These are phyloP conservation scores for Xylariales sp. DNA, from an alignment of 2,329 filamentous ascomycete species.

Conservation along the genomic window DNA sequence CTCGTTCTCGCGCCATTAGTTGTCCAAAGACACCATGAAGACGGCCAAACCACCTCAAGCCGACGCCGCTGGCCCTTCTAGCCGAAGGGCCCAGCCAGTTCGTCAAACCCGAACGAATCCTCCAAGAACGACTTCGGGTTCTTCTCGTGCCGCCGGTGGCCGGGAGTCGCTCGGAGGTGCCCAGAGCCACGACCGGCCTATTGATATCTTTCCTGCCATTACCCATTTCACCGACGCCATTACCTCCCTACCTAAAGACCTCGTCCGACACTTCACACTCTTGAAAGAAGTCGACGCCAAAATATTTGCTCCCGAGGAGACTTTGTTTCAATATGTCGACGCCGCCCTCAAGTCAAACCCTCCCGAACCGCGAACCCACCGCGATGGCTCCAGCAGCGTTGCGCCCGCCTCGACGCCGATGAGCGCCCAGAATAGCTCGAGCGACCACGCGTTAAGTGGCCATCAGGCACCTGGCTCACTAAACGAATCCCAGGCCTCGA, in stretches of 20 bases:
- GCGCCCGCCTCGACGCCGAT: conserved; percentile 59
- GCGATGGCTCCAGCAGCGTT: conserved; percentile 58
- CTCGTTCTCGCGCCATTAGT: conserved; percentile 27
- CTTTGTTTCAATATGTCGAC: conserved; percentile 79
- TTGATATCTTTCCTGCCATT: conserved; percentile 74
- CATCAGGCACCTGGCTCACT: conserved; percentile 54
- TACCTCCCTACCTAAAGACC: conserved; percentile 90
- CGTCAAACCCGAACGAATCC: conserved; percentile 75
- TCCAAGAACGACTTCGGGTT: conserved; percentile 63
- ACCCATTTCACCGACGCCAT: conserved; percentile 90
- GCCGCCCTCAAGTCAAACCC: conserved; percentile 66
- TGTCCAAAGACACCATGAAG: conserved; percentile 59
- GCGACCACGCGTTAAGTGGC: conserved; percentile 53
- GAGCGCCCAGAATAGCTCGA: conserved; percentile 63
- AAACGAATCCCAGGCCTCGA: conserved; percentile 57
- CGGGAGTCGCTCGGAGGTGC: conserved; percentile 60
- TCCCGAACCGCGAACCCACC: conserved; percentile 58
- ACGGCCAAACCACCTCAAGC: conserved; percentile 61
- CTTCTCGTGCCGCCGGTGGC: conserved; percentile 56
- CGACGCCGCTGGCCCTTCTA: conserved; percentile 56
- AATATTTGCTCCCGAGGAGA: conserved; percentile 87
- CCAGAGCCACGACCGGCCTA: conserved; percentile 65
- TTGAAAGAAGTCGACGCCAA: conserved; percentile 99
- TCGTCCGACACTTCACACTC: conserved; percentile 93
- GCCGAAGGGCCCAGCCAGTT: conserved; percentile 71